These are phyloP conservation scores for Podaxis mareebaensis DNA, from an alignment of 768 basidiomycete species.

Conservation along the genomic window DNA sequence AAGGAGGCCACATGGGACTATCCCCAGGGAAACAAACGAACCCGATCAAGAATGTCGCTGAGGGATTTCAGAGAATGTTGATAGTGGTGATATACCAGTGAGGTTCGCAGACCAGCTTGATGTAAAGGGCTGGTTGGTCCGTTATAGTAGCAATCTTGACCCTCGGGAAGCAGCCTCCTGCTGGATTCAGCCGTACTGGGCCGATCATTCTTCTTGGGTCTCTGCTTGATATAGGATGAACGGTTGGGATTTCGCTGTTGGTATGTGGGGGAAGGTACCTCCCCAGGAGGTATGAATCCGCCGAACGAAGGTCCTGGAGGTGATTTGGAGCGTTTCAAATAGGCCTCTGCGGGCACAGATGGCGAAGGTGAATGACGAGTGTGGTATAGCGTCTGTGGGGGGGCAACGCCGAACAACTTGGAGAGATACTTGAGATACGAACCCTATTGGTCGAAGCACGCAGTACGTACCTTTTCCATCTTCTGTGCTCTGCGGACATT, in stretches of 20 bases:
- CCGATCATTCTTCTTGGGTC: constrained; percentile 44
- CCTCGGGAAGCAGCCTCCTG: constrained; percentile 45
- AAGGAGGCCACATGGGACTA: constrained; percentile 8
- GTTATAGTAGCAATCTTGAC: constrained; percentile 13
- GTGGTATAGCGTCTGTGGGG: constrained; percentile 78
- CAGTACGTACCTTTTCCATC: constrained; percentile 75
- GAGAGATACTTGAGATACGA: neutral
- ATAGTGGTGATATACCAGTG: constrained; percentile 71
- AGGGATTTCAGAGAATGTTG: constrained; percentile 82
- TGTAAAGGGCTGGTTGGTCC: constrained; percentile 17
- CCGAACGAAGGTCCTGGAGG: constrained; percentile 21
- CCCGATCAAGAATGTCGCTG: constrained; percentile 76
- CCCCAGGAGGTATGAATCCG: constrained; percentile 20
- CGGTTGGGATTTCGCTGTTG: constrained; percentile 47
- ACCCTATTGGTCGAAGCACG: neutral
- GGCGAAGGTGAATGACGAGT: constrained; percentile 52
- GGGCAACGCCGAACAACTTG: constrained; percentile 81
- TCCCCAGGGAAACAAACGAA: constrained; percentile 35
- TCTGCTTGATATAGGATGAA: constrained; percentile 46
- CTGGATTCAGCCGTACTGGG: constrained; percentile 70
- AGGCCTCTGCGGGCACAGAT: constrained; percentile 26
- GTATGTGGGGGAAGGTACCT: constrained; percentile 21
- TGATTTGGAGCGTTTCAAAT: constrained; percentile 13
- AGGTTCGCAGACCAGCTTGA: constrained; percentile 28
- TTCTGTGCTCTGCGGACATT: constrained; percentile 81